phyloP scores from a whole-genome alignment of 2,329 filamentous ascomycete genomes.

The Achaetomium macrosporum region DNA sequence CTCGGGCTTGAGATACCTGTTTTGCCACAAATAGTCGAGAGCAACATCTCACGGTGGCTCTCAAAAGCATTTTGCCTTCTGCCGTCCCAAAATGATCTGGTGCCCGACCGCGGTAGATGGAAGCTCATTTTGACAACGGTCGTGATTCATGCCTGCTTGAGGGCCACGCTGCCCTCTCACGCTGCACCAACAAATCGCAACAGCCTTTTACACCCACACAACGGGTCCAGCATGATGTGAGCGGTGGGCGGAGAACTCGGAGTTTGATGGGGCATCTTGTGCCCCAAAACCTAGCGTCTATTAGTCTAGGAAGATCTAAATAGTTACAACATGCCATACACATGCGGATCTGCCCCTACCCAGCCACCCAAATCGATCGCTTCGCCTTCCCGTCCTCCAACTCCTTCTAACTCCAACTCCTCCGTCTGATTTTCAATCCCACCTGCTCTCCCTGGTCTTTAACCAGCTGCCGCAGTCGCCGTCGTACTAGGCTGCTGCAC shows the following conservation, averaged over 20 bases:
- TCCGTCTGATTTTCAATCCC: background rate
- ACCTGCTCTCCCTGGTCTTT: background rate
- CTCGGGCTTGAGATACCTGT: too few species aligned
- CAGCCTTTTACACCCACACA: too few species aligned
- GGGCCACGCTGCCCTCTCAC: too few species aligned
- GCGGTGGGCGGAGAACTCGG: background rate
- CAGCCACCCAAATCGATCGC: constrained; percentile 1
- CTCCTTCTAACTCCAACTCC: background rate
- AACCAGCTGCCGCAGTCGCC: constrained; percentile 6
- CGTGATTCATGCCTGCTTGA: too few species aligned
- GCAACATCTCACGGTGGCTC: too few species aligned
- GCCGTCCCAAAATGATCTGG: too few species aligned
- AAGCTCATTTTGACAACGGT: too few species aligned
- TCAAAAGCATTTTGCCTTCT: too few species aligned
- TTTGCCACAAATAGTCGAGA: too few species aligned
- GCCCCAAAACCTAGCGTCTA: constrained; percentile 33
- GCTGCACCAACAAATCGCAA: too few species aligned
- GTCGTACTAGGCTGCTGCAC: constrained; percentile 19
- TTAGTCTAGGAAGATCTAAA: constrained; percentile 30
- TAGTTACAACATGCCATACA: constrained; percentile 28
- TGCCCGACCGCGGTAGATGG: too few species aligned
- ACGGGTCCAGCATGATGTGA: too few species aligned
- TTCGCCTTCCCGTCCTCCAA: background rate
- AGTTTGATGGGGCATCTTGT: constrained; percentile 29
- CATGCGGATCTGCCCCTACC: background rate